Evolutionary conservation across 2,329 filamentous ascomycete genomes (phyloP), one percentile per base, ranked within the genome.

Genomic region (Sporothrix humicola): DNA sequence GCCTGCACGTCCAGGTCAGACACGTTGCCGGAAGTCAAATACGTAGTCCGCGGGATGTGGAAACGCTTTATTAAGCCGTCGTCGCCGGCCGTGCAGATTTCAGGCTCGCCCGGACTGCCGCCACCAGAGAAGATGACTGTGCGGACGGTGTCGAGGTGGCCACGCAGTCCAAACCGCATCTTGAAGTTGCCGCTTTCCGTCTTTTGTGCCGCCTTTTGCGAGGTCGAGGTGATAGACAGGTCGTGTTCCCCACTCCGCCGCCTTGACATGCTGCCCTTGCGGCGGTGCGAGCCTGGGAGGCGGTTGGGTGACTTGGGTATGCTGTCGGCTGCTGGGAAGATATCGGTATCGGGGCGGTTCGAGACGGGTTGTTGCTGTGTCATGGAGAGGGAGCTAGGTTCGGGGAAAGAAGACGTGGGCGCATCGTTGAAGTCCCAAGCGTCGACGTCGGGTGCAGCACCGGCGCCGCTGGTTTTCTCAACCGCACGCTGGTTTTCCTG

Each of bases 91-190:
- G 95, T 99, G 82, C 95, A 98, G 72, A 99, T 95, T 82, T 99
- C 96, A 1, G 96, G 96, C 80, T 99, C 96, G 3, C 93, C 94
- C 3, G 95, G 95, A 79, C 94, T 98, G 75, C 96, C 96, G 58
- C 96, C 96, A 31, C 96, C 96, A 0, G 95, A 98, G 83, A 99
- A 99, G 76, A 98, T 97, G 74, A 98, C 93, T 0, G 94, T 94
- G 56, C 96, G 91, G 5, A 99, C 94, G 2, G 97, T 95, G 80
- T 98, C 94, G 1, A 99, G 87, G 81, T 99, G 96, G 1, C 96
- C 96, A 70, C 95, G 89, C 4, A 99, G 87, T 4, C 94, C 95
- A 80, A 97, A 98, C 69, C 94, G 90, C 74, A 98, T 91, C 82
- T 97, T 98, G 84, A 99, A 98, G 77, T 88, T 94, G 17, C 90